These are phyloP conservation scores for Symbiodinium pilosum DNA, from an alignment of 73 alveolate species.

Conservation along the genomic window DNA sequence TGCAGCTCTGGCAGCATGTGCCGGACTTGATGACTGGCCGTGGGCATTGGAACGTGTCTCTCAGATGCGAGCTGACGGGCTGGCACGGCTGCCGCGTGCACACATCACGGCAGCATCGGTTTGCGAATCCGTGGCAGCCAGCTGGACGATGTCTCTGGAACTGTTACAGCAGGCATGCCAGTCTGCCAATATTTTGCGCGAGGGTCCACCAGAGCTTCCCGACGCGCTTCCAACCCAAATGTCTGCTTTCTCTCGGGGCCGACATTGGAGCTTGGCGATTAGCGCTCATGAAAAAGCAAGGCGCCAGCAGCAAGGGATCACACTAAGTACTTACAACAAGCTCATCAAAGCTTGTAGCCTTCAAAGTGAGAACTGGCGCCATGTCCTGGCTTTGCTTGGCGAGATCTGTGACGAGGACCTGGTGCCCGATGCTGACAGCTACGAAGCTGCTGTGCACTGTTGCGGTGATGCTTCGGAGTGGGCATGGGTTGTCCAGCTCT, in stretches of 20 bases:
- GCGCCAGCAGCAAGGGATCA: background rate
- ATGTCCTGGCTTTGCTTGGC: background rate
- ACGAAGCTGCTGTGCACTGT: background rate
- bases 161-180: constrained; percentile 4
- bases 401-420: background rate
- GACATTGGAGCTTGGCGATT: constrained; percentile 31
- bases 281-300: background rate
- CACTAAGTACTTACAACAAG: constrained; percentile 16
- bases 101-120: constrained; percentile 14
- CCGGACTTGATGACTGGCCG: constrained; percentile 40
- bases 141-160: constrained; percentile 21
- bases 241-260: constrained; percentile 24
- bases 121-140: constrained; percentile 31
- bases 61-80: background rate
- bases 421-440: constrained; percentile 26
- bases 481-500: constrained; percentile 59
- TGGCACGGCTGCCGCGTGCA: background rate
- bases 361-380: background rate
- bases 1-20: constrained; percentile 29
- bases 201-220: background rate
- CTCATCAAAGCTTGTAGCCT: background rate
- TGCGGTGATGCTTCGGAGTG: constrained; percentile 46
- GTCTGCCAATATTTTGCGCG: background rate
- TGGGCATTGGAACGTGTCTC: constrained; percentile 1
- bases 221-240: constrained; percentile 7